Percentiles rank a stretch among this genome's conserved stretches.
These are phyloP conservation scores for Irpex lacteus DNA, from an alignment of 1,284 basidiomycete genomes.

Conservation along the genomic window DNA sequence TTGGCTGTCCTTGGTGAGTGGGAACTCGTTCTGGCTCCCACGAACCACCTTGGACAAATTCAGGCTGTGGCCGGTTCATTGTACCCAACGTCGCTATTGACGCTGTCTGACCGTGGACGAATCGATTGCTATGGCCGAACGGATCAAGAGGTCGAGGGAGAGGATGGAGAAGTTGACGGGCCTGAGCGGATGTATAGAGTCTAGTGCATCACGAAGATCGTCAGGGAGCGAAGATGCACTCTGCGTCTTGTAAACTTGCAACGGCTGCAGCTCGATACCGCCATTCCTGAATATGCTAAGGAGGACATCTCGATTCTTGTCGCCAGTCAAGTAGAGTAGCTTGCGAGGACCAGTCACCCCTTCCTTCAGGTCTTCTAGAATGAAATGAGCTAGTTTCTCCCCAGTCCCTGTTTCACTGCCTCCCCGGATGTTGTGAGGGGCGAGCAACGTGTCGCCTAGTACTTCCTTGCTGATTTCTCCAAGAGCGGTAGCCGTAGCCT, in stretches of 20 bases:
- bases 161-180: too few species aligned
- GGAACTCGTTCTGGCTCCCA: too few species aligned
- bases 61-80: too few species aligned
- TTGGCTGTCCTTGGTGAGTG: too few species aligned
- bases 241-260: conserved; percentile 69
- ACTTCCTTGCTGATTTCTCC: conserved; percentile 30
- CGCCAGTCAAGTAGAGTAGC: conserved; percentile 74
- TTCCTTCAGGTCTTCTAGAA: conserved; percentile 42
- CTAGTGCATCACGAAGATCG: conserved; percentile 39
- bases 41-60: too few species aligned
- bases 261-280: conserved; percentile 40
- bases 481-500: conserved; percentile 52
- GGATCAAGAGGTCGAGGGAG: too few species aligned
- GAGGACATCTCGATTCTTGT: conserved; percentile 77
- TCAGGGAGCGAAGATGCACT: conserved; percentile 50
- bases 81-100: too few species aligned
- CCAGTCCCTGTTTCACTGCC: conserved; percentile 58
- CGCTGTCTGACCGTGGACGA: too few species aligned
- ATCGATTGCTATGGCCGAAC: too few species aligned
- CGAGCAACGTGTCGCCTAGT: conserved; percentile 30
- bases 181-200: conserved; percentile 10
- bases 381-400: conserved; percentile 63
- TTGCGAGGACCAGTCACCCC: conserved; percentile 14
- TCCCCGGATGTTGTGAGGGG: conserved; percentile 47
- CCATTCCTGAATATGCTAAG: conserved; percentile 45